These are phyloP conservation scores for Collybia mongolica DNA, from an alignment of 768 basidiomycete species.

Conservation along the genomic window DNA sequence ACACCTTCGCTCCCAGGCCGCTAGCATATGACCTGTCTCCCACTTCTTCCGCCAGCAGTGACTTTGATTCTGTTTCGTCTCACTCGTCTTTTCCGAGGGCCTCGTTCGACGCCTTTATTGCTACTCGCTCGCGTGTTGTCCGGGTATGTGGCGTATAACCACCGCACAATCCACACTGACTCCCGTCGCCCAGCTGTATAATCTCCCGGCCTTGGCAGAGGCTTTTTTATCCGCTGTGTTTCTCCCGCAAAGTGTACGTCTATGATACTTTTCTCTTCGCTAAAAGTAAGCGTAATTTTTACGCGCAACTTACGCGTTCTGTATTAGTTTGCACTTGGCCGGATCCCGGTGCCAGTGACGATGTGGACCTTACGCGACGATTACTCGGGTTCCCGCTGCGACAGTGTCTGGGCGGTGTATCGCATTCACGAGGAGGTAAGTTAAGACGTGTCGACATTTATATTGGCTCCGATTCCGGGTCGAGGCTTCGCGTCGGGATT, in stretches of 20 bases:
- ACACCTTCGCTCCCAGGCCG: slow-evolving; percentile 26
- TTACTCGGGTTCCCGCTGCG: slow-evolving; percentile 17
- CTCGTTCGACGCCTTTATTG: slow-evolving; percentile 39
- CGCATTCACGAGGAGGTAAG: slow-evolving; percentile 61
- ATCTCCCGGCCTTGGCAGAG: slow-evolving; percentile 36
- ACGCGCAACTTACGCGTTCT: slow-evolving; percentile 11
- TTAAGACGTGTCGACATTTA: slow-evolving; percentile 9
- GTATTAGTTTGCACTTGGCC: slow-evolving; percentile 15
- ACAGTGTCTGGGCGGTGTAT: slow-evolving; percentile 58
- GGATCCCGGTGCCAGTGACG: slow-evolving; percentile 36
- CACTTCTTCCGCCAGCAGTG: slow-evolving; percentile 31
- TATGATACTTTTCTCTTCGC: slow-evolving; percentile 16
- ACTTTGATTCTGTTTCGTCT: slow-evolving; percentile 19
- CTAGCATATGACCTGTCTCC: slow-evolving; percentile 26
- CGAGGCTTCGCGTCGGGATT: no score
- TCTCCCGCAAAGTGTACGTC: slow-evolving; percentile 33
- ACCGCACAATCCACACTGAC: slow-evolving; percentile 9
- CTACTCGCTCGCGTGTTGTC: slow-evolving; percentile 53
- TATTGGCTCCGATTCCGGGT: no score
- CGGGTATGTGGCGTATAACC: slow-evolving; percentile 36
- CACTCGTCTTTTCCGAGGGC: slow-evolving; percentile 14
- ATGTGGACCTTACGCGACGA: slow-evolving; percentile 49
- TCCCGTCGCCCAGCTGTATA: slow-evolving; percentile 30
- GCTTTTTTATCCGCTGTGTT: slow-evolving; percentile 37
- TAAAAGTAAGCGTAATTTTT: slow-evolving; percentile 15